A percentile compares a stretch with the other conserved stretches of the same genome.
These are phyloP conservation scores for Paraglomus occultum DNA, from an alignment of 192 early-diverging fungal genomes.

Conservation along the genomic window DNA sequence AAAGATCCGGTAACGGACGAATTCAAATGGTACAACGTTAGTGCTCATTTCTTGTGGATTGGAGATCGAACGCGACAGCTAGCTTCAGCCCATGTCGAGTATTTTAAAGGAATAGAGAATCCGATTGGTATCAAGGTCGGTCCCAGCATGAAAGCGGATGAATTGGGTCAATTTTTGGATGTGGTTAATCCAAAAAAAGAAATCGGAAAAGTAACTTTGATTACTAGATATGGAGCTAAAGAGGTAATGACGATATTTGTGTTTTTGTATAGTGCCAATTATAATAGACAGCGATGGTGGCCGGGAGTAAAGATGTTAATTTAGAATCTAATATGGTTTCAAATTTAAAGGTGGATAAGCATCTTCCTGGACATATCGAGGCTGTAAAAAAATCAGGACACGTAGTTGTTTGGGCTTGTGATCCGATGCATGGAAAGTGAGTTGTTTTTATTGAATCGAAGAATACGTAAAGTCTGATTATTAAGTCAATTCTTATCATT, in stretches of 20 bases:
- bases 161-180: slow-evolving; percentile 80
- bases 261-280: background rate
- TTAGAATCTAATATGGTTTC: too few species aligned
- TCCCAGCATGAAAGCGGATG: slow-evolving; percentile 83
- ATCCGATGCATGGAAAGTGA: slow-evolving; percentile 98
- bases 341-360: slow-evolving; percentile 56
- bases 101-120: slow-evolving; percentile 96
- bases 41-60: slow-evolving; percentile 98
- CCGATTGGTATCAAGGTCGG: slow-evolving; percentile 98
- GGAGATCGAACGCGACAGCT: slow-evolving; percentile 96
- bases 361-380: slow-evolving; percentile 83
- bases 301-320: too few species aligned
- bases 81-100: slow-evolving; percentile 94
- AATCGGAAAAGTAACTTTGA: slow-evolving; percentile 91
- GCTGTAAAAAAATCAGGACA: slow-evolving; percentile 87
- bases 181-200: slow-evolving; percentile 86
- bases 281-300: too few species aligned
- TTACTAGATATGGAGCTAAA: slow-evolving; percentile 88
- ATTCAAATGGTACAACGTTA: slow-evolving; percentile 84
- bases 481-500: background rate
- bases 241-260: slow-evolving; percentile 40
- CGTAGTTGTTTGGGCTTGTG: slow-evolving; percentile 92
- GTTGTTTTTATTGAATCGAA: slow-evolving; percentile 10
- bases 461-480: background rate
- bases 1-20: slow-evolving; percentile 48